A percentile compares a stretch with the other conserved stretches of the same genome.
phyloP scores from a whole-genome alignment of 345 rosid species.

The Theobroma cacao region DNA sequence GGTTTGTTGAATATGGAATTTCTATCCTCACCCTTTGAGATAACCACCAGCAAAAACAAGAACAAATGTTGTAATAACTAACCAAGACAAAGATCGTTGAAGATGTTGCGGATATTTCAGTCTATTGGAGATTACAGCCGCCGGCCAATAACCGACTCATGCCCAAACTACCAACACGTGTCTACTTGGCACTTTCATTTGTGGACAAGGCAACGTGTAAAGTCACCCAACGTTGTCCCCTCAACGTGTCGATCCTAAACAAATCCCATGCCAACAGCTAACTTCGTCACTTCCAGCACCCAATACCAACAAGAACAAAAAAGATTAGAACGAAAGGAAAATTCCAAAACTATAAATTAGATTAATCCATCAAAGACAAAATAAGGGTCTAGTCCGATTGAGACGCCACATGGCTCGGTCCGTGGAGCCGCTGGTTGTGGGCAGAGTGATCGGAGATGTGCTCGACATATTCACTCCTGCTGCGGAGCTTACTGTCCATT shows the following conservation, averaged over 20 bases:
- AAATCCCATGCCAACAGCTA: not conserved
- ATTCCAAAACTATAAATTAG: not conserved
- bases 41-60: not conserved
- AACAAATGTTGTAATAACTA: not conserved
- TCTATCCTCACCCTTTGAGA: not conserved
- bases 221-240: not conserved
- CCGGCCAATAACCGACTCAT: not conserved
- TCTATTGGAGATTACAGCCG: not conserved
- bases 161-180: conserved; percentile 9
- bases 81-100: not conserved
- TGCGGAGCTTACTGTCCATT: conserved; percentile 18
- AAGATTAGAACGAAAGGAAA: not conserved
- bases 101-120: conserved; percentile 2
- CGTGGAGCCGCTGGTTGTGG: conserved; percentile 29
- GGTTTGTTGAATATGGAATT: not conserved
- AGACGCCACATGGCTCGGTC: conserved; percentile 22
- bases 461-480: conserved; percentile 26
- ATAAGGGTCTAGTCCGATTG: not conserved
- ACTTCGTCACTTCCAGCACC: not conserved
- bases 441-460: conserved; percentile 39
- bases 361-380: not conserved
- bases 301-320: not conserved
- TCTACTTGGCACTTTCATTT: conserved; percentile 1
- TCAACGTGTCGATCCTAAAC: conserved; percentile 1
- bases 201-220: conserved; percentile 7